Percentiles rank a stretch among this genome's conserved stretches.
These are phyloP conservation scores for Mortierella sp. DNA, from an alignment of 371 early-diverging fungal genomes.

Conservation along the genomic window DNA sequence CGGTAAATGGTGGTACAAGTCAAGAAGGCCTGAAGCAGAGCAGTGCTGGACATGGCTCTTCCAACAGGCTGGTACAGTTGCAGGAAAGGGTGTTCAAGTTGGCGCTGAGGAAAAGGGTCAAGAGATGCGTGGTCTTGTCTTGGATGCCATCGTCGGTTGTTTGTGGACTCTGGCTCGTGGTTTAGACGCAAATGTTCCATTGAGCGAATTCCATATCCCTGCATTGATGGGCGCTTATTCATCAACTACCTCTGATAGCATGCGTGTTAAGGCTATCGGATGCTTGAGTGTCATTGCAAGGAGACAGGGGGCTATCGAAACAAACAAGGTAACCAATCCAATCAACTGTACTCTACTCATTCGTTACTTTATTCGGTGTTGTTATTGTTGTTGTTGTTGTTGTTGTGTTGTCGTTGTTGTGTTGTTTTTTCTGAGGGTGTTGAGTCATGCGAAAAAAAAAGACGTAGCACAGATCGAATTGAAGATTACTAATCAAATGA, in stretches of 20 bases:
- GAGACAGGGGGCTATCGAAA: slow-evolving; percentile 77
- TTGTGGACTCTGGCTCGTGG: slow-evolving; percentile 83
- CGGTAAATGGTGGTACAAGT: slow-evolving; percentile 75
- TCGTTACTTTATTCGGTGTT: slow-evolving; percentile 12
- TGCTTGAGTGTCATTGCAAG: slow-evolving; percentile 81
- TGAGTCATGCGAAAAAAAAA: no score
- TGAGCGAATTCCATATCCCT: slow-evolving; percentile 62
- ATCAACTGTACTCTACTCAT: slow-evolving; percentile 27
- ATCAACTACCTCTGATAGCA: slow-evolving; percentile 61
- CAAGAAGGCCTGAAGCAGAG: slow-evolving; percentile 65
- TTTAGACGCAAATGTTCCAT: slow-evolving; percentile 64
- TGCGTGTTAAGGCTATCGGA: slow-evolving; percentile 80
- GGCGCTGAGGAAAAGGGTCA: slow-evolving; percentile 59
- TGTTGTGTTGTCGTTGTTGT: no score
- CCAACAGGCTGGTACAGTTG: slow-evolving; percentile 61
- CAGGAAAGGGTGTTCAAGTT: slow-evolving; percentile 59
- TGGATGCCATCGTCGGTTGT: slow-evolving; percentile 79
- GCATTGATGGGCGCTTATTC: slow-evolving; percentile 65
- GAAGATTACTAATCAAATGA: no score
- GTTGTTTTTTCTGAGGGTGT: no score
- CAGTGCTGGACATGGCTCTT: slow-evolving; percentile 77
- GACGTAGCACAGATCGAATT: no score
- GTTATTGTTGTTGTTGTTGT: slow-evolving; percentile 13
- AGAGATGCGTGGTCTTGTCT: slow-evolving; percentile 60
- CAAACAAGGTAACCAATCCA: slow-evolving; percentile 74